Percentiles rank a stretch among this genome's conserved stretches.
Conservation (phyloP, 768 basidiomycete genomes). For the Macrocybe gigantea region DNA sequence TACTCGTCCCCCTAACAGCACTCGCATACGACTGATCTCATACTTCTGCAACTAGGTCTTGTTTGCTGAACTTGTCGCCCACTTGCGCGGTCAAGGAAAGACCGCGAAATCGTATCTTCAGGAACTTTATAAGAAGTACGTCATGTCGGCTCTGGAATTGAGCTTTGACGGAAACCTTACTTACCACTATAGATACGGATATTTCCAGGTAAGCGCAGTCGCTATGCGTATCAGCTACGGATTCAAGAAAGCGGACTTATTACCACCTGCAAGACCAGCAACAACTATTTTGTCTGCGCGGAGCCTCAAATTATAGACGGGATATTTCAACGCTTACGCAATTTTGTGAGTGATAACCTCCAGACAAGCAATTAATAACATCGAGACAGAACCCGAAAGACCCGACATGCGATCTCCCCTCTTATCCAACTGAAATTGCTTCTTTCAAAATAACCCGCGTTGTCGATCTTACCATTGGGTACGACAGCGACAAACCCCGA, state of each 20-base stretch:
- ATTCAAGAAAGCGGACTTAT: not conserved
- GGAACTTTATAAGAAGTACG: slow-evolving; percentile 56
- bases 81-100: slow-evolving; percentile 43
- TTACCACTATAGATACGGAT: slow-evolving; percentile 53
- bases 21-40: not conserved
- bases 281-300: slow-evolving; percentile 78
- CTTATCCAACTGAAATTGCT: slow-evolving; percentile 59
- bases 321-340: slow-evolving; percentile 64
- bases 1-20: not conserved
- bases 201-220: slow-evolving; percentile 51
- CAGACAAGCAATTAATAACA: no score
- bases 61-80: slow-evolving; percentile 63
- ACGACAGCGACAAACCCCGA: slow-evolving; percentile 71
- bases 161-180: not conserved
- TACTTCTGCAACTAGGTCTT: slow-evolving; percentile 35
- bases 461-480: slow-evolving; percentile 72
- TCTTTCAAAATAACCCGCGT: slow-evolving; percentile 56
- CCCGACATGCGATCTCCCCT: slow-evolving; percentile 14
- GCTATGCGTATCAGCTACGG: not conserved
- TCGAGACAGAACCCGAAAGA: no score
- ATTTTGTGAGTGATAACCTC: no score
- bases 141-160: not conserved
- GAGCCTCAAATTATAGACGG: slow-evolving; percentile 57
- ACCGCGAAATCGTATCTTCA: slow-evolving; percentile 53
- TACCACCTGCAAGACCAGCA: slow-evolving; percentile 51